Conservation (phyloP, 331 rosid species). For the Quercus tomentella region DNA sequence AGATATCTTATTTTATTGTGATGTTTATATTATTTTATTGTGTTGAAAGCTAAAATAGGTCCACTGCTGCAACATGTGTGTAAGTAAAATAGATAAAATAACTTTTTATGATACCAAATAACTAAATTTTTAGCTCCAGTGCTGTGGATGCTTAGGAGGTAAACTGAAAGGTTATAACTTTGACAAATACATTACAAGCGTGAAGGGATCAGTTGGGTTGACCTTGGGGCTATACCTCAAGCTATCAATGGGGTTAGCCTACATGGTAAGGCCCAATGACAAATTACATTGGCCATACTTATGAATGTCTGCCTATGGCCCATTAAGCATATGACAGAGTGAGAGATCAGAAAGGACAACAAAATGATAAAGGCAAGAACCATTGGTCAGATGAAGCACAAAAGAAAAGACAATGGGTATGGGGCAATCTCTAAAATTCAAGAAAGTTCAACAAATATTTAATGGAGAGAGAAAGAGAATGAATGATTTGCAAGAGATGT, state of each 20-base stretch:
- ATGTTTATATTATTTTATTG: no score
- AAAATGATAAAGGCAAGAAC: conserved; percentile 22
- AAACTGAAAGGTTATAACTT: no score
- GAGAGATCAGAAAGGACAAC: conserved; percentile 2
- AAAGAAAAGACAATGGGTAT: conserved; percentile 6
- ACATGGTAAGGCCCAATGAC: neutral
- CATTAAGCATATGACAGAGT: neutral
- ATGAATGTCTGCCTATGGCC: neutral
- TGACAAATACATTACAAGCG: neutral
- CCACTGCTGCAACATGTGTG: no score
- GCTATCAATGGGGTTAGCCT: neutral
- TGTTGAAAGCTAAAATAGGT: no score
- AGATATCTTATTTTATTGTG: no score
- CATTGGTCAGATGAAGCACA: conserved; percentile 10
- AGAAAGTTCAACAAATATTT: conserved; percentile 3
- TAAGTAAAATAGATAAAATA: no score
- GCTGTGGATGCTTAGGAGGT: no score
- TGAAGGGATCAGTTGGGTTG: neutral
- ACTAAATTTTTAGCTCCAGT: no score
- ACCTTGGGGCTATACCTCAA: neutral
- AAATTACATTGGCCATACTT: neutral
- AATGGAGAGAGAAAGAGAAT: neutral
- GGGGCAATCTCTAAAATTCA: conserved; percentile 7
- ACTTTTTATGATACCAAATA: no score
- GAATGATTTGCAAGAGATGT: neutral